These are phyloP conservation scores for Tillandsia fasciculata DNA, from an alignment of 176 grass and related monocot genomes.

Conservation along the genomic window DNA sequence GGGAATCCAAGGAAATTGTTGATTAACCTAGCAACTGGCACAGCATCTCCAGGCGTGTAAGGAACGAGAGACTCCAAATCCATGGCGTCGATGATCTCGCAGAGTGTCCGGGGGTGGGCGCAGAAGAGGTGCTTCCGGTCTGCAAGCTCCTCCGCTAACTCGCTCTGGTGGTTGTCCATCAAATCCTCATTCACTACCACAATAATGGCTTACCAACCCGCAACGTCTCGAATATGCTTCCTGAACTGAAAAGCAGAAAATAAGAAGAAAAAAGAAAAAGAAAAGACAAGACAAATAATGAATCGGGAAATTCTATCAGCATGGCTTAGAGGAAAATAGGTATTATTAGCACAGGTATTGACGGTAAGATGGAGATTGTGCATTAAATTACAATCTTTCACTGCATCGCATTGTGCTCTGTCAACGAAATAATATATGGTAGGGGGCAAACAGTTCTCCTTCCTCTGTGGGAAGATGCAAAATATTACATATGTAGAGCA, in stretches of 20 bases:
- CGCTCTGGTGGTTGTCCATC: conserved; percentile 87
- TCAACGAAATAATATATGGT: no score
- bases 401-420: no score
- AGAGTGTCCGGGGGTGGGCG: conserved; percentile 37
- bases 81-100: conserved; percentile 42
- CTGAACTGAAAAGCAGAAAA: conserved; percentile 33
- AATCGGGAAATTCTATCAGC: no score
- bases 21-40: conserved; percentile 35
- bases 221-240: conserved; percentile 86
- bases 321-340: no score
- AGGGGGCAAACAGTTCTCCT: no score
- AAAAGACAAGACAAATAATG: no score
- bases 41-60: conserved; percentile 44
- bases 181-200: conserved; percentile 82
- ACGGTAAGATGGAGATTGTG: no score
- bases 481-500: no score
- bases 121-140: conserved; percentile 66
- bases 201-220: conserved; percentile 50
- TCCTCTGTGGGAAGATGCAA: no score
- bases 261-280: no score
- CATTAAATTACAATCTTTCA: no score
- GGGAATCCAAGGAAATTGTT: conserved; percentile 53
- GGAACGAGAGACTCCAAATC: conserved; percentile 35
- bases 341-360: no score
- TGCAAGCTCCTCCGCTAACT: conserved; percentile 72